Base-by-base conservation (phyloP, 352 stramenopile species). In the Pythium volutum region DNA sequence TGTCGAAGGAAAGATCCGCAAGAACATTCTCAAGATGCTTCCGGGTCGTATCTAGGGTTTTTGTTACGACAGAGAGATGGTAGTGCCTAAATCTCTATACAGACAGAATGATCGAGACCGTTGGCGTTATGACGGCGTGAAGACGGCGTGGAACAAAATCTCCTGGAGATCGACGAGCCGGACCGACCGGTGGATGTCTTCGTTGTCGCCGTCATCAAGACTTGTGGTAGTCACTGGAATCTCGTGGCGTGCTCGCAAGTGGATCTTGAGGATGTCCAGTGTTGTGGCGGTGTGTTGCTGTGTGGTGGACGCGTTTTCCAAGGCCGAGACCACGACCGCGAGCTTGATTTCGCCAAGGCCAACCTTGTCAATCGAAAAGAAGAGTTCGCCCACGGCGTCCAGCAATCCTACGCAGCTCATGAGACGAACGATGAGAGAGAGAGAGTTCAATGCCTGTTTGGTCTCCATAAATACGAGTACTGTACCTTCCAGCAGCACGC, bases 21-120 rank as follows among this genome's bases (percentile, higher is more conserved):
- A 93, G 76, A 93, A 93, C 75, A 70, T 93, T 33, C 67, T 91
- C 47, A 67, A 62, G 14, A 88, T 93, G 84, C 74, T 93, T 39
- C 68, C 61, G 1, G 61, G 61, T 25, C 61, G 53, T 26, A 20
- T 64, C 38, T 64, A 64, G 48, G 22, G n/a, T n/a, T n/a, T 22
- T 2, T 3, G 15, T 41, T 29, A 15, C 2, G n/a, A 22, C 41
- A 47, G 16, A 15, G 47, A 46, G 16, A 33, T 39, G 31, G 16
- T 36, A 46, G 45, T 36, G 55, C 42, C 20, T 29, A n/a, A n/a
- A n/a, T 18, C 33, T 25, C 8, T 34, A 11, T 47, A 36, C 4
- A 38, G 52, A 27, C n/a, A 27, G n/a, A n/a, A n/a, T n/a, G n/a
- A n/a, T n/a, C n/a, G n/a, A n/a, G n/a, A n/a, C n/a, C 14, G 10